A percentile compares a stretch with the other conserved stretches of the same genome.
Conservation (phyloP, 2,329 filamentous ascomycete species). For the Fusarium odoratissimum region DNA sequence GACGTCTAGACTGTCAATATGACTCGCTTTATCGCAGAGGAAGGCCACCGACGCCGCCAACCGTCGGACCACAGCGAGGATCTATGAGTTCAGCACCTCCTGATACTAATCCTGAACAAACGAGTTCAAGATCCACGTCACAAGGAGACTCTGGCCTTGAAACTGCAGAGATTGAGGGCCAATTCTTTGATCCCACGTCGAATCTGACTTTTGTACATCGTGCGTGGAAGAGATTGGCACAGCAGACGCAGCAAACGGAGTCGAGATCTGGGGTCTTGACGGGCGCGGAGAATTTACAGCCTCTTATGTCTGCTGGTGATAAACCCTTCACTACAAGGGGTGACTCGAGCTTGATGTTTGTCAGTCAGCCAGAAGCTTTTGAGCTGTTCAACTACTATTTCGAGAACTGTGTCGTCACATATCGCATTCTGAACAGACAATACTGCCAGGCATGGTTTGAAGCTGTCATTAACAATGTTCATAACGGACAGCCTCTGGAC, state of each 20-base stretch:
- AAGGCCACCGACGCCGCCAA: constrained; percentile 51
- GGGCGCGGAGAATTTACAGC: constrained; percentile 51
- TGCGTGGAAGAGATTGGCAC: constrained; percentile 62
- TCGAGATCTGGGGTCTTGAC: constrained; percentile 30
- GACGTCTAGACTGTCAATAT: constrained; percentile 49
- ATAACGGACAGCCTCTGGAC: constrained; percentile 51
- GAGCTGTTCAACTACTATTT: constrained; percentile 65
- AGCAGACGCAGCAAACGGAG: constrained; percentile 50
- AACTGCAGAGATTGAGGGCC: constrained; percentile 63
- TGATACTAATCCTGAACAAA: constrained; percentile 8
- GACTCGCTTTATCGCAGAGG: constrained; percentile 52
- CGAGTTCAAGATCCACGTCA: constrained; percentile 12
- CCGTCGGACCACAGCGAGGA: constrained; percentile 1
- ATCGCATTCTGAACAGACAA: constrained; percentile 67
- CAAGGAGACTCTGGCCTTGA: constrained; percentile 56
- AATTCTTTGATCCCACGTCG: constrained; percentile 64
- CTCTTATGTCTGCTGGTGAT: constrained; percentile 59
- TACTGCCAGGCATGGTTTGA: constrained; percentile 62
- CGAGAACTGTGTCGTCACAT: constrained; percentile 69
- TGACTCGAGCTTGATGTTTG: constrained; percentile 47
- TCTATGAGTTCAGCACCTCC: constrained; percentile 19
- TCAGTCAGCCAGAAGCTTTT: constrained; percentile 53
- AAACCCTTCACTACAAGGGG: constrained; percentile 56
- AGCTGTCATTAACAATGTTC: constrained; percentile 53
- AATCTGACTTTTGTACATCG: constrained; percentile 64